A percentile compares a stretch with the other conserved stretches of the same genome.
phyloP scores from a whole-genome alignment of 78 protist species.

The Dictyostelium brefeldianum region DNA sequence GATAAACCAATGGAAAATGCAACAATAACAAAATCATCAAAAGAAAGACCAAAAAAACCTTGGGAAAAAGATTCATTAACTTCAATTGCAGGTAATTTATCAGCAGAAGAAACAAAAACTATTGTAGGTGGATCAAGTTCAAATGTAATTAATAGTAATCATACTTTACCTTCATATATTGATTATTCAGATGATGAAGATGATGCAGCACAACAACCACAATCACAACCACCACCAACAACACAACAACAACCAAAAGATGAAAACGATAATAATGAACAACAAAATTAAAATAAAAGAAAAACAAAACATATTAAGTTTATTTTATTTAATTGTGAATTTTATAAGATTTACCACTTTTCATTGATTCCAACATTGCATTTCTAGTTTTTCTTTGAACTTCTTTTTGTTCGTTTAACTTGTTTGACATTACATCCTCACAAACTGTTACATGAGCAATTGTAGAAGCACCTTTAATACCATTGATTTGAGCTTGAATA shows the following conservation, averaged over 20 bases:
- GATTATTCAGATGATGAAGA: no score
- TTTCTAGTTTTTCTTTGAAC: constrained; percentile 24
- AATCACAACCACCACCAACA: no score
- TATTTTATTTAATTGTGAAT: neutral
- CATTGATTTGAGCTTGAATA: constrained; percentile 15
- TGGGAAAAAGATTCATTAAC: constrained; percentile 37
- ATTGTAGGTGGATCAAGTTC: neutral
- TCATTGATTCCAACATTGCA: neutral
- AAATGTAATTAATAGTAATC: no score
- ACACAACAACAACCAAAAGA: no score
- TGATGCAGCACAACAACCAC: no score
- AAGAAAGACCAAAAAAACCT: constrained; percentile 60
- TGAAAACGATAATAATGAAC: no score
- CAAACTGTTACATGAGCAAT: constrained; percentile 18
- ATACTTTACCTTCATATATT: no score
- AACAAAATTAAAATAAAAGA: no score
- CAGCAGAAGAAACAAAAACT: constrained; percentile 10
- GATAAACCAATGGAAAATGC: constrained; percentile 56
- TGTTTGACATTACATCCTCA: neutral
- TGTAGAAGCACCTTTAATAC: neutral
- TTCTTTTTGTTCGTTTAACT: neutral
- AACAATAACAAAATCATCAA: neutral
- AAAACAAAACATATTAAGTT: no score
- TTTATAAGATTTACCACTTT: neutral
- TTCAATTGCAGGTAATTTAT: constrained; percentile 5